Evolutionary conservation across 352 stramenopile species (phyloP), one percentile per base, ranked within the genome.

Genomic region (Pythium oligandrum): DNA sequence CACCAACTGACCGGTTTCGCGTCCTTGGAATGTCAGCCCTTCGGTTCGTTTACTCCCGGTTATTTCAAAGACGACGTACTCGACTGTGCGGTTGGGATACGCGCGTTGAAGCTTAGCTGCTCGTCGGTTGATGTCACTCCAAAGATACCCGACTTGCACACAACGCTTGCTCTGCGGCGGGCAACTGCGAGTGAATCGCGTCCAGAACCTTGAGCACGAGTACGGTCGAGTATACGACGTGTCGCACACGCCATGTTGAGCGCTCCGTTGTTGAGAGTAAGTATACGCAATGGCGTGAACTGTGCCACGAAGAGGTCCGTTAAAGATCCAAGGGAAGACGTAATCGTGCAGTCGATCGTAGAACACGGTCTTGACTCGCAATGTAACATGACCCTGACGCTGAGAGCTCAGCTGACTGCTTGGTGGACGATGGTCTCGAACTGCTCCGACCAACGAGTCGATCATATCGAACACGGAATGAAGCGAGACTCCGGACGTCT

Each of bases 261-360:
- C 3, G 55, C 10, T 9, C 17, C 1, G 43, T 48, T 12, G 10
- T 43, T 17, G 42, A 51, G 40, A 9, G 4, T 37, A 1, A 5
- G 50, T 31, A n/a, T 57, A 57, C 36, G 56, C 10, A 31, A 60
- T 56, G 4, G 58, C 58, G 30, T 65, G 58, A 30, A 5, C 39
- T 1, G 51, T 60, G 6, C 51, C 46, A 1, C 33, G 32, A 2
- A 38, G 17, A 0, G 44, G 32, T 9, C 40, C 36, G 1, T 12
- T 12, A 44, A 65, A 65, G 37, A 65, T 55, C 40, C 37, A 49
- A 4, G 58, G 51, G 8, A 65, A 51, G 7, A 53, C 51, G 17
- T 49, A 60, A 32, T 65, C 46, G 17, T 65, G 51, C 35, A 65
- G 34, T 6, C 52, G 51, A 32, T 65, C 58, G 37, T 49, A 48